Conservation (phyloP, 1,284 basidiomycete species). For the Cryptococcus floricola region DNA sequence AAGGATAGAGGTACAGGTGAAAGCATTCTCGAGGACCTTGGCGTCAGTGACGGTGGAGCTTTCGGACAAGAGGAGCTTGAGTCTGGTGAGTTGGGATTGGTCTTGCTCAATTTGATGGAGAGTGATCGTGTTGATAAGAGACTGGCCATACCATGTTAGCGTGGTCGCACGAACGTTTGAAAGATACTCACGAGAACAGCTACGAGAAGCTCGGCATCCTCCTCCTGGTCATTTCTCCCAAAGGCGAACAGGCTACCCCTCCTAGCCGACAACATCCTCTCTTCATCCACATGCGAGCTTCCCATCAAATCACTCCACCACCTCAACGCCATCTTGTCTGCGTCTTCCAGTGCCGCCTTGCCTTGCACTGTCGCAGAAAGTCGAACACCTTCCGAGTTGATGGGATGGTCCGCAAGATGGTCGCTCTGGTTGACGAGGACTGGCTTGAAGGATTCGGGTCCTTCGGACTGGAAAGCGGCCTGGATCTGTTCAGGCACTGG, state of each 20-base stretch:
- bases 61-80: constrained; percentile 74
- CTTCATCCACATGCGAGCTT: constrained; percentile 9
- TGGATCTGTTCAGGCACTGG: constrained; percentile 10
- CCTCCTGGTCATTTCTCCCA: constrained; percentile 30
- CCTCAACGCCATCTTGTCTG: constrained; percentile 20
- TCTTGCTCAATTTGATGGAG: constrained; percentile 70
- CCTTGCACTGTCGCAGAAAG: constrained; percentile 12
- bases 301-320: constrained; percentile 44
- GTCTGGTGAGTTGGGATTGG: constrained; percentile 62
- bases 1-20: constrained; percentile 42
- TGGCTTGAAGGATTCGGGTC: constrained; percentile 8
- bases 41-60: constrained; percentile 72
- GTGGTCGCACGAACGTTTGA: background rate
- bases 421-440: constrained; percentile 26
- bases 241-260: constrained; percentile 24
- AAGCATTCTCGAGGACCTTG: constrained; percentile 48
- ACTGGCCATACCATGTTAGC: constrained; percentile 53
- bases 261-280: constrained; percentile 1
- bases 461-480: constrained; percentile 15
- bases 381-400: constrained; percentile 2
- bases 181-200: constrained; percentile 34
- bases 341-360: constrained; percentile 17
- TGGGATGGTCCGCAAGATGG: constrained; percentile 18
- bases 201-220: constrained; percentile 40
- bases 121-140: constrained; percentile 80